phyloP scores from a whole-genome alignment of 306 rosid genomes.

The Prunus persica region DNA sequence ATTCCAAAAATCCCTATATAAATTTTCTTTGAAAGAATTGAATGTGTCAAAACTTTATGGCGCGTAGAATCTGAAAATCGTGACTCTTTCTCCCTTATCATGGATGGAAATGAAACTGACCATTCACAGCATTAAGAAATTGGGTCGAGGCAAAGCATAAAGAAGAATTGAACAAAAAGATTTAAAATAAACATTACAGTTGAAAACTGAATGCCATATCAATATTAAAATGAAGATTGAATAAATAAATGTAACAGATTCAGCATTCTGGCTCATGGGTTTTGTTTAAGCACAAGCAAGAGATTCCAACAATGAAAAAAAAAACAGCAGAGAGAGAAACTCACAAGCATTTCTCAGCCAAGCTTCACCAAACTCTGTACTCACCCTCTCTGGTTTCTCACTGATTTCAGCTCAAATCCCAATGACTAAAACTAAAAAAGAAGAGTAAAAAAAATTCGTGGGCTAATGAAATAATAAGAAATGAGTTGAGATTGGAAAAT shows the following conservation, averaged over 20 bases:
- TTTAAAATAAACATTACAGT: slow-evolving; percentile 8
- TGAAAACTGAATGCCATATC: slow-evolving; percentile 9
- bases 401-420: slow-evolving; percentile 1
- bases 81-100: background rate
- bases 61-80: slow-evolving; percentile 13
- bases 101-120: slow-evolving; percentile 1
- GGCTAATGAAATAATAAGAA: background rate
- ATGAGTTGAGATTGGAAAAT: slow-evolving; percentile 9
- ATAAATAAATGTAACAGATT: background rate
- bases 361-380: slow-evolving; percentile 10
- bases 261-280: background rate
- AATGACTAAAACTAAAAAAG: background rate
- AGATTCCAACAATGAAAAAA: background rate
- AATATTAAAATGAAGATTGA: background rate
- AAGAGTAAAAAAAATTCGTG: background rate
- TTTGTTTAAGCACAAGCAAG: background rate
- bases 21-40: slow-evolving; percentile 2
- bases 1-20: background rate
- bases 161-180: background rate
- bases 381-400: slow-evolving; percentile 4
- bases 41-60: slow-evolving; percentile 20
- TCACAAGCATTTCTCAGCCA: slow-evolving; percentile 28
- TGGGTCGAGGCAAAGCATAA: background rate
- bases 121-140: background rate
- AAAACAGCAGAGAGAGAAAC: slow-evolving; percentile 18